Base-by-base conservation (phyloP, 306 rosid genomes). In the Medicago lupulina region DNA sequence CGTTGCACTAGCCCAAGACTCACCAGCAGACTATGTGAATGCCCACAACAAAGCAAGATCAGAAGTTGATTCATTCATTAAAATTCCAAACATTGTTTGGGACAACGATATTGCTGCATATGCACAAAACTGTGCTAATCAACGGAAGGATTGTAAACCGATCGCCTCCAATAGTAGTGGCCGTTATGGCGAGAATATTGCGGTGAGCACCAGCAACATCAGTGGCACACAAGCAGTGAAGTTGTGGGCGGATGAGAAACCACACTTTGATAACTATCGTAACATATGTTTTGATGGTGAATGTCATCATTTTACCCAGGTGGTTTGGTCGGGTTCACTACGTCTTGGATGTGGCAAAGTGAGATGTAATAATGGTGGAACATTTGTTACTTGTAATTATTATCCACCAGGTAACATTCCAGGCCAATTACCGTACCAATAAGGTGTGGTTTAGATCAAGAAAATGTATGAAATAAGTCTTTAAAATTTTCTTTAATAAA, bases 341-440 rank as follows among this genome's bases (percentile, higher is more conserved):
- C 76, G 84, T 5, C 10, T 89, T 9, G 91, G 89, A 31, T 89
- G 91, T 73, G 88, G 89, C 14, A 86, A 82, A 82, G 89, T 83
- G 5, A 77, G 5, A 19, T 89, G 93, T 66, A 49, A 76, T 28
- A 76, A 76, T 18, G 83, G 84, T 13, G 79, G 86, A 43, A 76
- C 78, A 0, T 70, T 83, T 40, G 46, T 86, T 39, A 9, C 10
- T 15, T 87, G 88, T 81, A 85, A 84, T 85, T 86, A 89, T 71
- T 47, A 81, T 44, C 85, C 86, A 0, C 85, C 84, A 1, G 87
- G 59, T 28, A 28, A 28, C 31, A 28, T 28, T 28, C 31, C 31
- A 0, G 31, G 31, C 31, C 31, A 28, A 28, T 28, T 28, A 28
- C 31, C 31, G 31, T 28, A 28, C 31, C 31, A 28, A 28, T 28